A percentile compares a stretch with the other conserved stretches of the same genome.
Evolutionary conservation across 2,329 filamentous ascomycete species (phyloP).

Genomic region (Epichloe baconii): DNA sequence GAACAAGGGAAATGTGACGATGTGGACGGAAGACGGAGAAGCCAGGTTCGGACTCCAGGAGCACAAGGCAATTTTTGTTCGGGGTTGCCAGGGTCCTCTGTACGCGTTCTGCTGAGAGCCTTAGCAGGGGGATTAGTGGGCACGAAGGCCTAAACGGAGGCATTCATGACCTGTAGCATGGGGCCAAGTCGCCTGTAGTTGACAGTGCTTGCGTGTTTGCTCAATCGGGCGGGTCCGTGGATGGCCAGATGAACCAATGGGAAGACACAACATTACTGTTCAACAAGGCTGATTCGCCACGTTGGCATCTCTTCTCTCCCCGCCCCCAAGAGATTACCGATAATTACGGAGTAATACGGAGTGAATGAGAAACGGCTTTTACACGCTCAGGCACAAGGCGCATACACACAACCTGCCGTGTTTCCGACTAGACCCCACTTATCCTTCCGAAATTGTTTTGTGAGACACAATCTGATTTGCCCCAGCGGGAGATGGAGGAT

Average conservation of each 20-base stretch:
- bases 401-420: background rate
- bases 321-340: too few species aligned
- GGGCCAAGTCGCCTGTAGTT: background rate
- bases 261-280: constrained; percentile 16
- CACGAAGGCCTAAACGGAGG: background rate
- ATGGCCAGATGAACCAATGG: constrained; percentile 13
- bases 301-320: too few species aligned
- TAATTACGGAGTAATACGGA: too few species aligned
- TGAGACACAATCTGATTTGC: too few species aligned
- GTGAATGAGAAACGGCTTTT: too few species aligned
- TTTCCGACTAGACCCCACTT: background rate
- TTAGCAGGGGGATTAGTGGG: background rate
- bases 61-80: too few species aligned
- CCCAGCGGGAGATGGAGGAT: too few species aligned
- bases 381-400: too few species aligned
- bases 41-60: too few species aligned
- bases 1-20: too few species aligned
- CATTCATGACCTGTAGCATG: background rate
- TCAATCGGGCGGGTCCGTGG: constrained; percentile 3
- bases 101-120: too few species aligned
- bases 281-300: constrained; percentile 13
- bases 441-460: background rate
- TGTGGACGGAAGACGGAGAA: too few species aligned
- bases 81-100: background rate
- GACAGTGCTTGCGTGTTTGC: background rate